These are phyloP conservation scores for Chenopodium quinoa DNA, from an alignment of 148 eudicot genomes.

Conservation along the genomic window DNA sequence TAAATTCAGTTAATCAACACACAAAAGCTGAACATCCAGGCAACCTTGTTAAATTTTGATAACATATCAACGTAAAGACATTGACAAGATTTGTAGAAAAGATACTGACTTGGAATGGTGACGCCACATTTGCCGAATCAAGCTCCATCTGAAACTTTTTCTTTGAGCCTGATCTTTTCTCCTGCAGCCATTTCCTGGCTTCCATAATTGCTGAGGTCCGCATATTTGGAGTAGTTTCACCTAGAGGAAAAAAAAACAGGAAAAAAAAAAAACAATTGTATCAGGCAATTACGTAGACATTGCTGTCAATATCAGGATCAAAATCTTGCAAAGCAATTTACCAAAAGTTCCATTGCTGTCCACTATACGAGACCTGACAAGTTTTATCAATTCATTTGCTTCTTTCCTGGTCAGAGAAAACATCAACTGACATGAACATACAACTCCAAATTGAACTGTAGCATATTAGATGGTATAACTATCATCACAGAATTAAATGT, in stretches of 20 bases:
- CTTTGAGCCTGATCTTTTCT: slow-evolving; percentile 60
- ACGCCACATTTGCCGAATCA: slow-evolving; percentile 27
- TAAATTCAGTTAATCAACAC: neutral
- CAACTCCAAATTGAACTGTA: neutral
- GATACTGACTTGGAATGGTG: slow-evolving; percentile 47
- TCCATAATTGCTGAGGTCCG: slow-evolving; percentile 60
- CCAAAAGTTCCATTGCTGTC: slow-evolving; percentile 36
- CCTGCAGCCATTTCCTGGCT: slow-evolving; percentile 81
- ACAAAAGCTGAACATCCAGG: neutral
- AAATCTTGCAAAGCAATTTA: slow-evolving; percentile 7
- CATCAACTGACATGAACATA: slow-evolving; percentile 20
- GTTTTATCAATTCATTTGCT: slow-evolving; percentile 54
- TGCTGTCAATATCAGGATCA: neutral
- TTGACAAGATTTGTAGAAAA: slow-evolving; percentile 13
- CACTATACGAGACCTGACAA: slow-evolving; percentile 62
- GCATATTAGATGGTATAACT: neutral
- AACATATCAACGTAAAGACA: slow-evolving; percentile 9
- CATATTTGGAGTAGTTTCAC: slow-evolving; percentile 37
- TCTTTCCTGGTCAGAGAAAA: slow-evolving; percentile 64
- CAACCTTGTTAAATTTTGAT: neutral
- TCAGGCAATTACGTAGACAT: neutral
- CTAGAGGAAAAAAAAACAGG: slow-evolving; percentile 1
- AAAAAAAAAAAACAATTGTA: neutral
- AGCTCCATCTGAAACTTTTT: slow-evolving; percentile 33
- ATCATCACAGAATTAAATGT: neutral